Evolutionary conservation across 2,329 filamentous ascomycete genomes (phyloP).

Genomic region (Zarea fungicola): DNA sequence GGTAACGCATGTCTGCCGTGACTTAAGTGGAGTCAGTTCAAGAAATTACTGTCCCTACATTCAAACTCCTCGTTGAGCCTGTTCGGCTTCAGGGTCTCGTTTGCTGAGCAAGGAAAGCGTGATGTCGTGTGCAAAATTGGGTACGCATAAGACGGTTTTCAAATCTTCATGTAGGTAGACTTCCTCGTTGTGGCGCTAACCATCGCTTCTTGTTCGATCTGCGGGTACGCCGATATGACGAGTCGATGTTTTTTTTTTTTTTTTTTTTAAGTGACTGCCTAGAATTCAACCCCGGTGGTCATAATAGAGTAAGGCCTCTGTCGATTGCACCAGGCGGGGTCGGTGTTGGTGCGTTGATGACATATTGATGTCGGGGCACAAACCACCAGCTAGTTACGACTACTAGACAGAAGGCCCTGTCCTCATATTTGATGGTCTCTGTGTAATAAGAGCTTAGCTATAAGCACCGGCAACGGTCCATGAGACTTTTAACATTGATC

Average conservation of each 20-base stretch:
- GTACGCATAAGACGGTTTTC: neutral
- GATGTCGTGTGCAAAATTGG: neutral
- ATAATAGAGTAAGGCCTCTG: neutral
- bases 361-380: no score
- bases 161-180: neutral
- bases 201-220: slow-evolving; percentile 4
- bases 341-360: no score
- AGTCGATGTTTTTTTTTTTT: slow-evolving; percentile 6
- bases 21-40: slow-evolving; percentile 1
- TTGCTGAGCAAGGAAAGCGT: neutral
- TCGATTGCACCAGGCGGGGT: neutral
- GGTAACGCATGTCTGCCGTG: no score
- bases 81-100: neutral
- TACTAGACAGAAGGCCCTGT: no score
- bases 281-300: neutral
- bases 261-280: neutral
- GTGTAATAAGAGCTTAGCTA: no score
- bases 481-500: no score
- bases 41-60: neutral
- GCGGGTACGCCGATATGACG: slow-evolving; percentile 11
- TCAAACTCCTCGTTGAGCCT: neutral
- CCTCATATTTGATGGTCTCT: no score
- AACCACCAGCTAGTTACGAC: no score
- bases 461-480: no score
- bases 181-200: neutral